phyloP scores from a whole-genome alignment of 768 basidiomycete species.

The Russula foetens region DNA sequence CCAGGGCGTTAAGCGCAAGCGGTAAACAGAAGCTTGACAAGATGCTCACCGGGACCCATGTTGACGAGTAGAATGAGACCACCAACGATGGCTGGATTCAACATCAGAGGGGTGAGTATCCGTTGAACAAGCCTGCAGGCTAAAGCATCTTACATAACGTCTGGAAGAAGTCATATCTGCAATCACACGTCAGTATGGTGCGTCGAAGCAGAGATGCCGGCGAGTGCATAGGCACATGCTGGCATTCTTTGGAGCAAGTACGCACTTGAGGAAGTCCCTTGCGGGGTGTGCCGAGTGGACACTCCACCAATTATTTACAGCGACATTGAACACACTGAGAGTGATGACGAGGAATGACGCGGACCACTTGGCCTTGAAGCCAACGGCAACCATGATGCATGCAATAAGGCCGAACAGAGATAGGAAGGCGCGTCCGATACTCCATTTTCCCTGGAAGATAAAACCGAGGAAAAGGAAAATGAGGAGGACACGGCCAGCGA shows the following conservation, averaged over 20 bases:
- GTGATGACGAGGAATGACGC: conserved; percentile 91
- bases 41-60: conserved; percentile 80
- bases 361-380: conserved; percentile 99
- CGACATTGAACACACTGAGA: conserved; percentile 91
- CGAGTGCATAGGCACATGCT: neutral
- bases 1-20: conserved; percentile 4
- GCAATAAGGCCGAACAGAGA: conserved; percentile 87
- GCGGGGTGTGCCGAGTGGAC: conserved; percentile 89
- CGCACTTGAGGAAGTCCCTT: conserved; percentile 92
- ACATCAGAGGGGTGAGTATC: conserved; percentile 4
- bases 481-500: conserved; percentile 91
- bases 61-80: conserved; percentile 96
- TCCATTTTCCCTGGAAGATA: conserved; percentile 90
- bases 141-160: conserved; percentile 55
- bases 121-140: neutral
- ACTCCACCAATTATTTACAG: conserved; percentile 98
- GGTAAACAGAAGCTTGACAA: neutral
- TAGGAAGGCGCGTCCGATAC: conserved; percentile 74
- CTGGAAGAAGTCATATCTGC: conserved; percentile 98
- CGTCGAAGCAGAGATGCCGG: neutral
- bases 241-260: neutral
- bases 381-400: conserved; percentile 93
- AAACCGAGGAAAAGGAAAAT: conserved; percentile 99
- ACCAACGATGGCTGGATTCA: conserved; percentile 73
- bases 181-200: conserved; percentile 21